phyloP scores from a whole-genome alignment of 2,329 filamentous ascomycete genomes.

The Nectriaceae sp. region DNA sequence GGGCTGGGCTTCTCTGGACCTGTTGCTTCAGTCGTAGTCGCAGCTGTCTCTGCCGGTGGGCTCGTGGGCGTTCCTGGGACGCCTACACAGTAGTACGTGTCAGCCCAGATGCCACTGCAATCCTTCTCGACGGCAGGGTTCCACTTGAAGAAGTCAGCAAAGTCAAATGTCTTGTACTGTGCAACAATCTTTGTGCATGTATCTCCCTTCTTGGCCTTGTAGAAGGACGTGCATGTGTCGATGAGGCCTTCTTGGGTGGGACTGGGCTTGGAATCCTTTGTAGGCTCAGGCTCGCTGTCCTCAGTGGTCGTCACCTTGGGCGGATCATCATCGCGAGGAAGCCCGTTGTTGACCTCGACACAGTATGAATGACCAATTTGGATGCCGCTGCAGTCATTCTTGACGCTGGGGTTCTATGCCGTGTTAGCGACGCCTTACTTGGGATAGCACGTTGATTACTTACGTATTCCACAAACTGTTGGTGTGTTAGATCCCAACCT shows the following conservation, averaged over 20 bases:
- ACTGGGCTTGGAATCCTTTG: not conserved
- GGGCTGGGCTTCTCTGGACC: constrained; percentile 16
- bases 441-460: not conserved
- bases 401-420: not conserved
- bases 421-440: not conserved
- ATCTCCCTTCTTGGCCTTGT: constrained; percentile 13
- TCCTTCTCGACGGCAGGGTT: constrained; percentile 2
- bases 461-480: not conserved
- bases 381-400: constrained; percentile 5
- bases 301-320: constrained; percentile 2
- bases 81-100: constrained; percentile 5
- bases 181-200: constrained; percentile 6
- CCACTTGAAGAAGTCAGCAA: constrained; percentile 10
- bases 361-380: constrained; percentile 12
- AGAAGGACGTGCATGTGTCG: constrained; percentile 2
- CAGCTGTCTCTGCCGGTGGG: not conserved
- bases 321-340: no score
- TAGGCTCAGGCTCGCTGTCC: constrained; percentile 1
- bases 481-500: constrained; percentile 3
- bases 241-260: constrained; percentile 4
- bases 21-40: not conserved
- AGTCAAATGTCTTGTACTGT: not conserved
- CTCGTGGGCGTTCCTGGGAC: not conserved
- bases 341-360: constrained; percentile 5
- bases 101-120: constrained; percentile 3